Evolutionary conservation across 306 rosid species (phyloP).

Genomic region (Cicer bijugum): DNA sequence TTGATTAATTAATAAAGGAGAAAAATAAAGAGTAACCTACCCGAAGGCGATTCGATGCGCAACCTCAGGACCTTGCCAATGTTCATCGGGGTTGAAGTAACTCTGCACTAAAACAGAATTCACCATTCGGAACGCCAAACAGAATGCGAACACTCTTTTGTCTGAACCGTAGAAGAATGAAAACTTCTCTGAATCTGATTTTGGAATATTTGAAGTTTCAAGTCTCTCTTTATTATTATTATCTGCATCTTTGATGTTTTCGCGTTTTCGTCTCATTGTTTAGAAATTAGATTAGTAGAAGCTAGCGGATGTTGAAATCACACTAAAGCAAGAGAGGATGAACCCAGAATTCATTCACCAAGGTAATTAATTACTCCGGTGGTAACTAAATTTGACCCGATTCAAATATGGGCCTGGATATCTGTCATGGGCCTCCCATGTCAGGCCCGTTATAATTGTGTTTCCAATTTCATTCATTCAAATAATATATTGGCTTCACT

Average conservation of each 20-base stretch:
- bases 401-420: too few relatives aligned
- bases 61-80: constrained; percentile 94
- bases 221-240: background rate
- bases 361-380: too few relatives aligned
- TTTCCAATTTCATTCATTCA: too few relatives aligned
- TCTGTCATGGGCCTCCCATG: too few relatives aligned
- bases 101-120: constrained; percentile 80
- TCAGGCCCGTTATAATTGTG: too few relatives aligned
- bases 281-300: background rate
- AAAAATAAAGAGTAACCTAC: constrained; percentile 39
- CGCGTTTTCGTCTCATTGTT: constrained; percentile 63
- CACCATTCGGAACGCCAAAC: constrained; percentile 73
- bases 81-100: constrained; percentile 96
- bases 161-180: constrained; percentile 35
- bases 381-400: too few relatives aligned
- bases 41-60: constrained; percentile 88
- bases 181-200: constrained; percentile 35
- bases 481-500: too few relatives aligned
- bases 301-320: background rate
- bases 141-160: constrained; percentile 52
- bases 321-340: too few relatives aligned
- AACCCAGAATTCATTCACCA: too few relatives aligned
- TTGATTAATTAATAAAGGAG: background rate
- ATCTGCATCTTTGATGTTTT: background rate
- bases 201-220: constrained; percentile 34